A percentile compares a stretch with the other conserved stretches of the same genome.
Conservation (phyloP, 1,284 basidiomycete genomes). For the Pseudozyma sp. region DNA sequence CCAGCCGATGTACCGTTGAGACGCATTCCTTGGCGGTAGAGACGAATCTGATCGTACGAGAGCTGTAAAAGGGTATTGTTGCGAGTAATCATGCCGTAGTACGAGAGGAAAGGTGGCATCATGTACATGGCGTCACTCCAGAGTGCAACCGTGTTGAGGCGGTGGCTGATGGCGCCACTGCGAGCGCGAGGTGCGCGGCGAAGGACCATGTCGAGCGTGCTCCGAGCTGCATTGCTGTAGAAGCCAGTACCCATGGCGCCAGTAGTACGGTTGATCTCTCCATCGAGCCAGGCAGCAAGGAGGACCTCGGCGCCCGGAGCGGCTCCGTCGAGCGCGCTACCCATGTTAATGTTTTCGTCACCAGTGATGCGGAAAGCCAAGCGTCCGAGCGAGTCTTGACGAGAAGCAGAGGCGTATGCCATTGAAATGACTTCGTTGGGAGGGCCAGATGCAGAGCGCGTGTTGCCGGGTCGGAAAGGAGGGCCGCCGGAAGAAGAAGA, state of each 20-base stretch:
- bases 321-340: constrained; percentile 63
- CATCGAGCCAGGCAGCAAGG: constrained; percentile 55
- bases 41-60: constrained; percentile 81
- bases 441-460: constrained; percentile 14
- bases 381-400: constrained; percentile 57
- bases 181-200: constrained; percentile 73
- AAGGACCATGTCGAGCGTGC: constrained; percentile 80
- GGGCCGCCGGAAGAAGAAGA: constrained; percentile 45
- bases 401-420: constrained; percentile 52
- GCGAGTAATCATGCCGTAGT: constrained; percentile 79
- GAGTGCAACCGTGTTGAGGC: constrained; percentile 38
- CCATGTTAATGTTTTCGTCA: constrained; percentile 52
- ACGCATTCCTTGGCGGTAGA: constrained; percentile 76
- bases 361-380: constrained; percentile 62
- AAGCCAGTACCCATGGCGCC: constrained; percentile 31
- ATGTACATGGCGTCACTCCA: constrained; percentile 76
- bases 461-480: constrained; percentile 40
- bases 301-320: constrained; percentile 60
- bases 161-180: constrained; percentile 70
- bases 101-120: constrained; percentile 92
- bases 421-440: constrained; percentile 54
- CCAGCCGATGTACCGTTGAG: constrained; percentile 73
- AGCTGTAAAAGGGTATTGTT: constrained; percentile 78
- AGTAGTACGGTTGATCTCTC: constrained; percentile 53
- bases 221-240: constrained; percentile 77